Evolutionary conservation across 495 filamentous ascomycete genomes (phyloP).

Genomic region (Pyrenula aspistea): DNA sequence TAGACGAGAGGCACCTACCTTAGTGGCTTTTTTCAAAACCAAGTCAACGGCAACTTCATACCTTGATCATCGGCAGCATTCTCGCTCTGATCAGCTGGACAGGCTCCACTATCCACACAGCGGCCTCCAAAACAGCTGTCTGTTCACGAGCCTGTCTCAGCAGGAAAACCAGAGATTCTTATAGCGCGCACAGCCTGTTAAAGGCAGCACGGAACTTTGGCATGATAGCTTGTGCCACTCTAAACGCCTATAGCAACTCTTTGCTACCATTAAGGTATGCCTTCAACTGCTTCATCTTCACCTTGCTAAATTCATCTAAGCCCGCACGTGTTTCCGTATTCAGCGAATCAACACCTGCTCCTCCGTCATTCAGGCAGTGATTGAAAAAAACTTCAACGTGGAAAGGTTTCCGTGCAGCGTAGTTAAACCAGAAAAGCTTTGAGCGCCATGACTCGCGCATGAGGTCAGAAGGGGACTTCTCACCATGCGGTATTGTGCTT

Average conservation of each 20-base stretch:
- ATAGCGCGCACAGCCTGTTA: not conserved
- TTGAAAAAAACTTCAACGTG: constrained; percentile 29
- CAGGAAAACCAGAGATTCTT: not conserved
- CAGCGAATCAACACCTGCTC: constrained; percentile 17
- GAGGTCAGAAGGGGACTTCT: constrained; percentile 17
- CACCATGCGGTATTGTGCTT: constrained; percentile 7
- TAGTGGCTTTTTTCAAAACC: too few relatives aligned
- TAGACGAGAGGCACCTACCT: too few relatives aligned
- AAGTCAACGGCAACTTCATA: too few relatives aligned
- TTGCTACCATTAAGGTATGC: not conserved
- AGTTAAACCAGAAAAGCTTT: constrained; percentile 30
- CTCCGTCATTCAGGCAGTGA: constrained; percentile 19
- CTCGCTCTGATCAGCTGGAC: not conserved
- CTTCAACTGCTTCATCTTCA: not conserved
- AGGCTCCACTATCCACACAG: not conserved
- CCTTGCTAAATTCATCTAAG: not conserved
- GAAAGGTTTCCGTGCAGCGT: constrained; percentile 26
- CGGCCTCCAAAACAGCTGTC: not conserved
- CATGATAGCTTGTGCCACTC: not conserved
- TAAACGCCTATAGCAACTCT: not conserved
- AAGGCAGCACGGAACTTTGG: not conserved
- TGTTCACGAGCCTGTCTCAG: not conserved
- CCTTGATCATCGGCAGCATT: too few relatives aligned
- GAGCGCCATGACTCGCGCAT: constrained; percentile 29
- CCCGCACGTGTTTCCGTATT: constrained; percentile 16